Evolutionary conservation across 345 rosid genomes (phyloP), one percentile per base, ranked within the genome.

Genomic region (Gossypium rotundifolium): DNA sequence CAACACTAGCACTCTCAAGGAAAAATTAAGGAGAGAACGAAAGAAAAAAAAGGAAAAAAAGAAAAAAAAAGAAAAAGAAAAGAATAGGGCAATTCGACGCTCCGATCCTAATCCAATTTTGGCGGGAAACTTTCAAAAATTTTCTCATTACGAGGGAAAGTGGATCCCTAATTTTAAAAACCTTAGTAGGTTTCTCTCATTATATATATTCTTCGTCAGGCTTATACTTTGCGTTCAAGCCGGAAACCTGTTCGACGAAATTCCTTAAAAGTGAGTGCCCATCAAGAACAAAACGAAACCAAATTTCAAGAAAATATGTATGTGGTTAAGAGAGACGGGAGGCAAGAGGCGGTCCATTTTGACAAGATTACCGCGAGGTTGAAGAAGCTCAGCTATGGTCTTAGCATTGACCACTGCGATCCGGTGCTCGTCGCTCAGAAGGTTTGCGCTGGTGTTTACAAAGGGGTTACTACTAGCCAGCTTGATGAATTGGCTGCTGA

Each of bases 401-500:
- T 95, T 29, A 95, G 94, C 74, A 78, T 52, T 22, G 98, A 96
- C n/a, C 99, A 96, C 77, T 96, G 99, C 17, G 99, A 96, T 66
- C 92, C 98, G 0, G 99, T 96, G 27, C 90, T 91, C 46, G 99
- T 96, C 3, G 75, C 99, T 3, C 99, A 96, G 89, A 96, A 96
- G 84, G 98, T 93, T n/a, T 96, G 99, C 42, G 93, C 93, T 8
- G 99, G 99, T 38, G 99, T 96, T 51, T 96, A 93, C 77, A 93
- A 93, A 79, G 98, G 98, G 8, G 99, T 96, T 62, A 96, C 98
- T 12, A 96, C 99, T 18, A 91, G 93, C 74, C 99, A 91, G 75
- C 96, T 96, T 11, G 99, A 96, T 77, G 99, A 96, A 66, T 85
- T 96, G 84, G 99, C 98, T 1, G 98, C 98, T 0, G 99, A 96